Evolutionary conservation across 108 stramenopile species (phyloP).

Genomic region (Fragilaria crotonensis): DNA sequence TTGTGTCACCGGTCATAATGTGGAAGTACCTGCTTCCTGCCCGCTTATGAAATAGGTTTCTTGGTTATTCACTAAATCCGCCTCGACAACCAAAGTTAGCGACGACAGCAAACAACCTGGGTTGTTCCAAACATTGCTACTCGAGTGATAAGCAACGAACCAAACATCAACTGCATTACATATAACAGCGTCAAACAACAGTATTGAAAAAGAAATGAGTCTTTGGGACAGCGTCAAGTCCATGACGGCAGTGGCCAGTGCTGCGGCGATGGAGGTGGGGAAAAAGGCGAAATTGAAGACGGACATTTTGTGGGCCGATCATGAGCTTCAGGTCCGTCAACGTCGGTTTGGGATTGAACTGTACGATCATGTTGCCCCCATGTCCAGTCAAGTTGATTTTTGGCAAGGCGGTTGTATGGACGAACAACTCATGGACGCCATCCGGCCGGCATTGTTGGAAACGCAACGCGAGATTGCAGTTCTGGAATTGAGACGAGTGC

Average conservation of each 20-base stretch:
- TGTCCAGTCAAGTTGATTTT: constrained; percentile 60
- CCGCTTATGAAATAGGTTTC: too few species aligned
- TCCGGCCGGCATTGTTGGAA: constrained; percentile 55
- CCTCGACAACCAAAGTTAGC: too few species aligned
- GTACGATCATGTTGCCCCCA: constrained; percentile 63
- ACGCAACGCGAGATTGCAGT: constrained; percentile 76
- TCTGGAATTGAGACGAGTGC: constrained; percentile 45
- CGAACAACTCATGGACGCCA: constrained; percentile 48
- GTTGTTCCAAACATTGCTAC: too few species aligned
- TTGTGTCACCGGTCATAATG: too few species aligned
- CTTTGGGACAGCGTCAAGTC: constrained; percentile 51
- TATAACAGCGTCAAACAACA: too few species aligned
- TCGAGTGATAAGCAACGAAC: too few species aligned
- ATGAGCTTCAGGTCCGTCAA: constrained; percentile 52
- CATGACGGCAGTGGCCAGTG: constrained; percentile 36
- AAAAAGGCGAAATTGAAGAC: constrained; percentile 57
- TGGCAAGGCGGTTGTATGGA: constrained; percentile 60
- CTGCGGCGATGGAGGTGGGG: constrained; percentile 40
- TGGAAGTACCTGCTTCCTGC: too few species aligned
- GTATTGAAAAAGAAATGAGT: too few species aligned
- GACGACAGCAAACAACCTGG: too few species aligned
- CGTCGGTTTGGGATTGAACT: constrained; percentile 72
- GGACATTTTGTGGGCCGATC: constrained; percentile 69
- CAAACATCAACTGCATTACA: too few species aligned
- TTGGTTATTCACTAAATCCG: too few species aligned